Evolutionary conservation across 805 yeast genomes (phyloP).

Genomic region (Scheffersomyces lignosus): DNA sequence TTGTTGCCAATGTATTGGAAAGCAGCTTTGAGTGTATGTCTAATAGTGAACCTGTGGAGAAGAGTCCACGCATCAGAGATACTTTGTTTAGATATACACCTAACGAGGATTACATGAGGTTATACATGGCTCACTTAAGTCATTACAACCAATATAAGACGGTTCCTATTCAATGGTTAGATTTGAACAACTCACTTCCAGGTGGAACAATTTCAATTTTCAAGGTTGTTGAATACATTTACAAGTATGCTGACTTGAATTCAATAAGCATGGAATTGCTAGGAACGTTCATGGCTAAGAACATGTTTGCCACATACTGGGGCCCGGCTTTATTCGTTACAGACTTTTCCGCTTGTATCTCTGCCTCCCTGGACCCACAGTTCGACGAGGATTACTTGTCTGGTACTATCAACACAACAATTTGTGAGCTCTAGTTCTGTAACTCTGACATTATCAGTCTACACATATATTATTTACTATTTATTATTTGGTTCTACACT

Average conservation of each 20-base stretch:
- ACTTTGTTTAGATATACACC: slow-evolving; percentile 3
- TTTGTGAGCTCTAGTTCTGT: not conserved
- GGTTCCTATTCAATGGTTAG: slow-evolving; percentile 1
- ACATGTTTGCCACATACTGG: slow-evolving; percentile 6
- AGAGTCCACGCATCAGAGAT: not conserved
- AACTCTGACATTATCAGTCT: too few relatives aligned
- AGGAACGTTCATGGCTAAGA: not conserved
- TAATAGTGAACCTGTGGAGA: not conserved
- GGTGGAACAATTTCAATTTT: slow-evolving; percentile 1
- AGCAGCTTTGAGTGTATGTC: slow-evolving; percentile 1
- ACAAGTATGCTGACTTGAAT: slow-evolving; percentile 2
- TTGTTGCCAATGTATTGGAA: not conserved
- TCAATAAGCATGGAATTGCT: slow-evolving; percentile 3
- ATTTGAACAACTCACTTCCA: not conserved
- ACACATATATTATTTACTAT: too few relatives aligned
- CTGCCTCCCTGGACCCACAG: slow-evolving; percentile 2
- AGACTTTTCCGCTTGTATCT: slow-evolving; percentile 3
- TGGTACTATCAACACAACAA: not conserved
- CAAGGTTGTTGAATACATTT: slow-evolving; percentile 1
- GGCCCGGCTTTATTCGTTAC: slow-evolving; percentile 4
- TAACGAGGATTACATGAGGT: not conserved
- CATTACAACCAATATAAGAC: not conserved
- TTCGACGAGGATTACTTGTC: not conserved
- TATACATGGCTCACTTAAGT: not conserved
- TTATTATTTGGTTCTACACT: too few relatives aligned